phyloP scores from a whole-genome alignment of 2,329 filamentous ascomycete species.

The Ophiostoma angusticollis region DNA sequence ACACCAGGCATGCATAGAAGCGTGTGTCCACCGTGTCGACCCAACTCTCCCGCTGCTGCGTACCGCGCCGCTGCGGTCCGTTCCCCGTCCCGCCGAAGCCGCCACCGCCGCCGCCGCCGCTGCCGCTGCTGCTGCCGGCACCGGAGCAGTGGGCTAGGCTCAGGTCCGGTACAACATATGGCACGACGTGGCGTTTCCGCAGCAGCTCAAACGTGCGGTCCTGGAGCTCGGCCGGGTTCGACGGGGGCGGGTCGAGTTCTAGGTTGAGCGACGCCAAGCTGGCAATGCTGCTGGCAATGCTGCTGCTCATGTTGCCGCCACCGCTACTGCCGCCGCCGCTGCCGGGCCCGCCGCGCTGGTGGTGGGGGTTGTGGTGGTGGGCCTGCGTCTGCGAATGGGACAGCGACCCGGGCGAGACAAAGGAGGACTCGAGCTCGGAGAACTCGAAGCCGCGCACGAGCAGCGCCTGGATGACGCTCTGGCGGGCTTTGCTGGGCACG shows the following conservation, averaged over 20 bases:
- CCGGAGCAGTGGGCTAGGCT: constrained; percentile 75
- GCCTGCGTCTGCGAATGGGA: constrained; percentile 18
- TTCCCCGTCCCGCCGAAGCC: neutral
- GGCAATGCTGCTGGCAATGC: constrained; percentile 5
- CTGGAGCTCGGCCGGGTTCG: constrained; percentile 68
- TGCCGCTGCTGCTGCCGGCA: constrained; percentile 25
- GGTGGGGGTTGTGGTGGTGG: constrained; percentile 16
- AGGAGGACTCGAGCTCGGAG: constrained; percentile 54
- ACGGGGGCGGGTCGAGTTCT: constrained; percentile 54
- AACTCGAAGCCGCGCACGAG: constrained; percentile 75
- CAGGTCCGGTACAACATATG: constrained; percentile 55
- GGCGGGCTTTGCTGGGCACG: constrained; percentile 62
- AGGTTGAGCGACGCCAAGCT: constrained; percentile 20
- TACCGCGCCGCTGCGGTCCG: constrained; percentile 8
- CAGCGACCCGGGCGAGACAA: constrained; percentile 39
- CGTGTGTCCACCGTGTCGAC: constrained; percentile 48
- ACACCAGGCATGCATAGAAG: constrained; percentile 49
- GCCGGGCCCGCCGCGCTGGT: constrained; percentile 9
- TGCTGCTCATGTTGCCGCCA: constrained; percentile 33
- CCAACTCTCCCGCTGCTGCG: constrained; percentile 25
- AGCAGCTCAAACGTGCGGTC: constrained; percentile 71
- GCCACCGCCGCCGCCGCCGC: neutral
- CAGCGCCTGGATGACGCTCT: constrained; percentile 63
- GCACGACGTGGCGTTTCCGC: constrained; percentile 61
- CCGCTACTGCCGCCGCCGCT: neutral